Conservation (phyloP, 768 basidiomycete genomes). For the Cystobasidiopsis lactophilus region DNA sequence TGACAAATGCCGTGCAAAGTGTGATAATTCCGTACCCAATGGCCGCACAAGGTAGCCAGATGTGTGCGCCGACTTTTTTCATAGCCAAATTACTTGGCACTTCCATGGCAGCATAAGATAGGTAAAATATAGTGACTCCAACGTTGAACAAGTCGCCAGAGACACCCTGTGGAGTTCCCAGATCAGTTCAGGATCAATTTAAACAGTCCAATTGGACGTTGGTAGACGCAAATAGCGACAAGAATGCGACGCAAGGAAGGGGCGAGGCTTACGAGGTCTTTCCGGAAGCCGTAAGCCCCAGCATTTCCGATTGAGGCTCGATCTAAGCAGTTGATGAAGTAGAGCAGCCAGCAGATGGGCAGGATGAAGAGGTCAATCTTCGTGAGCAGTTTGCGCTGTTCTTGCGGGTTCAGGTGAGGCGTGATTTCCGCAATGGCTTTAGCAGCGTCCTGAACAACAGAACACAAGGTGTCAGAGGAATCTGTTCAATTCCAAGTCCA, state of each 20-base stretch:
- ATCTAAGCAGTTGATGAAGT: not conserved
- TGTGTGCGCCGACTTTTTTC: not conserved
- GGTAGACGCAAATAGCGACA: too few relatives aligned
- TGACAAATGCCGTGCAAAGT: conserved; percentile 1
- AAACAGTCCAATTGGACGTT: too few relatives aligned
- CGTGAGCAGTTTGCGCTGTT: not conserved
- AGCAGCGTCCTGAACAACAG: too few relatives aligned
- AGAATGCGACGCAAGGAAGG: too few relatives aligned
- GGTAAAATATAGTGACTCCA: not conserved
- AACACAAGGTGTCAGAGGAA: too few relatives aligned
- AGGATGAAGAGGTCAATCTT: not conserved
- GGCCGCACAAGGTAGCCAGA: not conserved
- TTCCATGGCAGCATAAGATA: not conserved
- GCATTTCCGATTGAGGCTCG: not conserved
- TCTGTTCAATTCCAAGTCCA: too few relatives aligned
- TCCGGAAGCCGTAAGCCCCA: not conserved
- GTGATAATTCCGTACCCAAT: conserved; percentile 1
- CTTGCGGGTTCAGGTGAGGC: too few relatives aligned
- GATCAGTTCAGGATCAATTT: too few relatives aligned
- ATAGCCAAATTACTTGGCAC: not conserved
- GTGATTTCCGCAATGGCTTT: too few relatives aligned
- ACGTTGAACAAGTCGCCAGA: not conserved
- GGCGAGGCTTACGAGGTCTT: too few relatives aligned
- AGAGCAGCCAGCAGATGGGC: not conserved
- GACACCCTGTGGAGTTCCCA: too few relatives aligned